Conservation (phyloP, 2,329 filamentous ascomycete genomes). For the Elsinoe batatas region DNA sequence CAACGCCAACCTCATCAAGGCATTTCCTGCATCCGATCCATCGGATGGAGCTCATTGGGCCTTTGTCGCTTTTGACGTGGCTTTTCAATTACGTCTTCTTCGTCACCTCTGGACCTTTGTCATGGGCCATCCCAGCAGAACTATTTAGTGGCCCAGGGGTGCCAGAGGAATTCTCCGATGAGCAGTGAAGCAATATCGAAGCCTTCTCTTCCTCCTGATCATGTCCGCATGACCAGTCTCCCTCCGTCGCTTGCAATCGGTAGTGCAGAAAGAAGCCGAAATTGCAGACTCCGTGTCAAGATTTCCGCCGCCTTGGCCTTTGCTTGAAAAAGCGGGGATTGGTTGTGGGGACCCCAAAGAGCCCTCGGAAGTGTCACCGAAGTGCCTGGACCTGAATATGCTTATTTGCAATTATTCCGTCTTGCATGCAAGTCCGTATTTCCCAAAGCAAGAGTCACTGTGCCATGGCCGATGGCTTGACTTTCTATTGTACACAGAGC, state of each 20-base stretch:
- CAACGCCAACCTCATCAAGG: conserved; percentile 19
- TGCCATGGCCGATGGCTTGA: no score
- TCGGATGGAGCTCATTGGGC: conserved; percentile 20
- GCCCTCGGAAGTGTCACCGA: neutral
- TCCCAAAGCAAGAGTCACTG: neutral
- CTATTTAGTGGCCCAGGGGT: conserved; percentile 16
- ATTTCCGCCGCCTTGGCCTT: conserved; percentile 5
- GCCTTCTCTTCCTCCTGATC: neutral
- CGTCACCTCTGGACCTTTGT: conserved; percentile 19
- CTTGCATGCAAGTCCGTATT: neutral
- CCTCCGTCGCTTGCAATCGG: neutral
- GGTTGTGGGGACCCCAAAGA: no score
- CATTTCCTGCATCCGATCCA: conserved; percentile 15
- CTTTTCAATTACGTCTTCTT: conserved; percentile 22
- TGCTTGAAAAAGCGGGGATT: neutral
- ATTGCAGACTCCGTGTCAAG: neutral
- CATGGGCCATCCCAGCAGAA: conserved; percentile 23
- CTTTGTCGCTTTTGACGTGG: conserved; percentile 22
- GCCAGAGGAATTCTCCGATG: no score
- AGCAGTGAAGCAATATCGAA: no score
- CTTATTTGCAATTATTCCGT: neutral
- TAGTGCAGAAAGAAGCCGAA: neutral
- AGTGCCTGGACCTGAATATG: neutral
- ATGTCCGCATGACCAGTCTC: neutral
- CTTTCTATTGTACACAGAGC: neutral